phyloP scores from a whole-genome alignment of 202 grass and related monocot species.

The Zoysia matrella region DNA sequence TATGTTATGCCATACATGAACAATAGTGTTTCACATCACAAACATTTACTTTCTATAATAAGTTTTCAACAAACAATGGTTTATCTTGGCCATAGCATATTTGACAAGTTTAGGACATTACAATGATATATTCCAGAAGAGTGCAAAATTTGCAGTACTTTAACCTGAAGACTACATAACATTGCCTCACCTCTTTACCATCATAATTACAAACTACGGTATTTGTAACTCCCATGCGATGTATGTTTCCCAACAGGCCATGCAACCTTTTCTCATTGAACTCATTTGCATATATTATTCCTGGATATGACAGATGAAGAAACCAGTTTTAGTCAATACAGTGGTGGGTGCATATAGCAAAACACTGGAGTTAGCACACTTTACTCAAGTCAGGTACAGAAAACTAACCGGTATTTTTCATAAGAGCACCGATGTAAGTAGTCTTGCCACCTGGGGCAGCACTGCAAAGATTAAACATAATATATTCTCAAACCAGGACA shows the following conservation, averaged over 20 bases:
- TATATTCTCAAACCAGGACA: conserved; percentile 8
- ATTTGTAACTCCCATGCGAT: conserved; percentile 95
- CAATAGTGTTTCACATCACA: neutral
- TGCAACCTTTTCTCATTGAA: conserved; percentile 92
- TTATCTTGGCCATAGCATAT: neutral
- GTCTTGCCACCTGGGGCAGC: conserved; percentile 99
- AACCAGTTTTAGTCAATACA: conserved; percentile 31
- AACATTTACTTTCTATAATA: neutral
- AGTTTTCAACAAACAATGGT: conserved; percentile 13
- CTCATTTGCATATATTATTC: conserved; percentile 98
- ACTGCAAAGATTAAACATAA: conserved; percentile 53
- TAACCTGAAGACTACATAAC: neutral
- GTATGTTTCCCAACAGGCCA: conserved; percentile 85
- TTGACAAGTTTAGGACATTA: conserved; percentile 16
- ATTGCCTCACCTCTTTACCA: conserved; percentile 84
- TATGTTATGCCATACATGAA: neutral
- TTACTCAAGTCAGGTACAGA: conserved; percentile 32
- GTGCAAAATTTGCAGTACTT: neutral
- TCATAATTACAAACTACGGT: conserved; percentile 97
- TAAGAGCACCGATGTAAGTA: conserved; percentile 93
- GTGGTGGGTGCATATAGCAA: neutral
- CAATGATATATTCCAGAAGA: neutral
- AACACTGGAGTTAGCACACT: neutral
- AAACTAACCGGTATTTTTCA: conserved; percentile 93
- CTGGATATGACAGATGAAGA: conserved; percentile 50